Conservation (phyloP, 345 rosid genomes). For the Citrus inodora region DNA sequence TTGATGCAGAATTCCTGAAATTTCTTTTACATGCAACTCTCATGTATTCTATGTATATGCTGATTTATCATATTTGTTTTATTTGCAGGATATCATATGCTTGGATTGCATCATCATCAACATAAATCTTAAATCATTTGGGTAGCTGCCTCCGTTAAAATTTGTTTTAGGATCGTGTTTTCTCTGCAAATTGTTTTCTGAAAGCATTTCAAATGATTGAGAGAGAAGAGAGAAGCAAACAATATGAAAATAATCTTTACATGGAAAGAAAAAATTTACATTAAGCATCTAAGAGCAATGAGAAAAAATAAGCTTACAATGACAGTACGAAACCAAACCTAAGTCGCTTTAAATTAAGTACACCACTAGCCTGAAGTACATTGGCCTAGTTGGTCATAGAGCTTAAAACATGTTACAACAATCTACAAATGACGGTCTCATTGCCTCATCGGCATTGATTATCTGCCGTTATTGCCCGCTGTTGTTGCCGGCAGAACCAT, state of each 20-base stretch:
- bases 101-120: conserved; percentile 4
- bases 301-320: conserved; percentile 19
- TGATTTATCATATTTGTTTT: conserved; percentile 10
- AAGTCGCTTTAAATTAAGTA: not conserved
- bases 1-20: not conserved
- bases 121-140: not conserved
- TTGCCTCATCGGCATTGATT: conserved; percentile 13
- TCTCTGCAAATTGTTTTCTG: not conserved
- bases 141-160: not conserved
- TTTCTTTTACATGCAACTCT: not conserved
- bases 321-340: not conserved
- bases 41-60: conserved; percentile 5
- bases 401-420: not conserved
- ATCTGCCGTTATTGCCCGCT: conserved; percentile 25
- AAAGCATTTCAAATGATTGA: not conserved
- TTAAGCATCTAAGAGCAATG: conserved; percentile 1
- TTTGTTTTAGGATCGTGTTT: not conserved
- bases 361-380: not conserved
- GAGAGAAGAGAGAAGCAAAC: not conserved
- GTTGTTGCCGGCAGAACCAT: conserved; percentile 27
- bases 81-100: conserved; percentile 25
- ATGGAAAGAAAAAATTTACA: conserved; percentile 18
- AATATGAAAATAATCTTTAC: conserved; percentile 6
- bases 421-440: conserved; percentile 1
- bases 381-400: conserved; percentile 7